These are phyloP conservation scores for Ocimum tenuiflorum DNA, from an alignment of 257 asterid species.

Conservation along the genomic window DNA sequence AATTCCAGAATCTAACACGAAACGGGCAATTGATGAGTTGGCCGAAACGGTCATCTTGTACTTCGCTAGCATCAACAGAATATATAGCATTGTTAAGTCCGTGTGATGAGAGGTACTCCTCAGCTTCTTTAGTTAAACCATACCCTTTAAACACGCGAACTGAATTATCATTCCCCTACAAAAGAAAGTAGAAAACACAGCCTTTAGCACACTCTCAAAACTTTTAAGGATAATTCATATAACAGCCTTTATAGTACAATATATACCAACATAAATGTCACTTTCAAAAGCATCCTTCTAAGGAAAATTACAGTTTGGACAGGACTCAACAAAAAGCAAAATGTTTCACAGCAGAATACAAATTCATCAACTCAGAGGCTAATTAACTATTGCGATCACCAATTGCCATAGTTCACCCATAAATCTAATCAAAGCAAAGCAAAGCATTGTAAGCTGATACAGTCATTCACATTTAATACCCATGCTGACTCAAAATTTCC, in stretches of 20 bases:
- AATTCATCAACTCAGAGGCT: neutral
- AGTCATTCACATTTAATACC: neutral
- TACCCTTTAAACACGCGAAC: constrained; percentile 68
- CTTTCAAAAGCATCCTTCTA: neutral
- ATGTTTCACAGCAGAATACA: neutral
- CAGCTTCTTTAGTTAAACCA: constrained; percentile 57
- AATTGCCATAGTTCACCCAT: neutral
- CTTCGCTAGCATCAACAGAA: constrained; percentile 42
- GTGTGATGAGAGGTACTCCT: constrained; percentile 56
- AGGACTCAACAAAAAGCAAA: neutral
- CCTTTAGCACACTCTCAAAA: neutral
- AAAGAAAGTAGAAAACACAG: neutral
- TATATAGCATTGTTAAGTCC: constrained; percentile 74
- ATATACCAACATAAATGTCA: neutral
- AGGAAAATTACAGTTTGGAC: neutral
- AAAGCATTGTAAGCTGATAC: neutral
- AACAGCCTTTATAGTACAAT: neutral
- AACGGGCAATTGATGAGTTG: constrained; percentile 54
- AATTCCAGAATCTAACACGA: constrained; percentile 48
- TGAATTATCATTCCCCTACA: constrained; percentile 51
- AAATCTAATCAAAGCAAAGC: too few relatives aligned
- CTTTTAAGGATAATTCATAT: neutral
- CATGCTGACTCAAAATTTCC: neutral
- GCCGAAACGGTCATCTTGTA: constrained; percentile 71
- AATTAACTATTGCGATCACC: neutral